Conservation (phyloP, 768 basidiomycete genomes). For the Ramaria rubella region DNA sequence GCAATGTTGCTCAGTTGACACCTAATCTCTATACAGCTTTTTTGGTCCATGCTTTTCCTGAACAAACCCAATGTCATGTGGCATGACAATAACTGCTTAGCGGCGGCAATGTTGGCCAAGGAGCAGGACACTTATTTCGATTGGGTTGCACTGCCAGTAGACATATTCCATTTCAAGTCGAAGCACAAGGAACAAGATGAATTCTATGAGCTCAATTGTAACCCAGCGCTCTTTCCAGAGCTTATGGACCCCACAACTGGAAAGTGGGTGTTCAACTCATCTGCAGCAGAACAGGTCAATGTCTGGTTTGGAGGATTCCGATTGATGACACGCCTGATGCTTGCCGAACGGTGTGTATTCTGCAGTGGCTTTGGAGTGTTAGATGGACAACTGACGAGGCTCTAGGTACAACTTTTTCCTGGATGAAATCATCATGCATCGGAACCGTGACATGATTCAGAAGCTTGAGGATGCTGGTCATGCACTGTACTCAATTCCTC, state of each 20-base stretch:
- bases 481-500: background rate
- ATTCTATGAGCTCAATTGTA: conserved; percentile 16
- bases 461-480: background rate
- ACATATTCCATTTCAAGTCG: conserved; percentile 19
- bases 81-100: conserved; percentile 25
- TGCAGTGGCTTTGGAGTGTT: background rate
- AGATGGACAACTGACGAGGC: background rate
- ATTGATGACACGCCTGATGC: background rate
- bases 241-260: conserved; percentile 7
- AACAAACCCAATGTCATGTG: conserved; percentile 20
- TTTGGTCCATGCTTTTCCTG: conserved; percentile 20
- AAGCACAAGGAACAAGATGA: conserved; percentile 19
- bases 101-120: conserved; percentile 15
- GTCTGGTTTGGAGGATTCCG: conserved; percentile 19
- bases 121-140: conserved; percentile 11
- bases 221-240: conserved; percentile 13
- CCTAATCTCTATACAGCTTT: conserved; percentile 17
- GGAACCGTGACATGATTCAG: conserved; percentile 15
- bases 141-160: conserved; percentile 14
- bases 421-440: conserved; percentile 29
- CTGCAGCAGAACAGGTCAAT: conserved; percentile 21
- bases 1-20: conserved; percentile 3
- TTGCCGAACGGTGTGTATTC: background rate
- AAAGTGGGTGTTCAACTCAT: conserved; percentile 23
- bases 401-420: conserved; percentile 27